Conservation (phyloP, 2,329 filamentous ascomycete species). For the Colletotrichum melonis region DNA sequence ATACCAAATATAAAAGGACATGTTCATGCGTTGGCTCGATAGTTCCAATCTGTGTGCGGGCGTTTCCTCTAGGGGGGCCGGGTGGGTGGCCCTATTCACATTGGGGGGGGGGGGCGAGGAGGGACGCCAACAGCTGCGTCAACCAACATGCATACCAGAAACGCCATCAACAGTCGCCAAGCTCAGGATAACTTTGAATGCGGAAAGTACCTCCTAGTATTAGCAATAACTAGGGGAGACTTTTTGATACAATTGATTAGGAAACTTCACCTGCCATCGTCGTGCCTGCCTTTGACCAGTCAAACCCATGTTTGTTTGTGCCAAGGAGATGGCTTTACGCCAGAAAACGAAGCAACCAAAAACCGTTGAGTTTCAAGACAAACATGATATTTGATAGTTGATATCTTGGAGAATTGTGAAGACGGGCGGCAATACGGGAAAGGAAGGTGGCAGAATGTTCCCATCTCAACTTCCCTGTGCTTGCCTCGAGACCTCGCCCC, state of each 20-base stretch:
- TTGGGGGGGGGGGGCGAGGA: neutral
- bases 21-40: no score
- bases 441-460: neutral
- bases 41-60: neutral
- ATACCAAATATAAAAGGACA: neutral
- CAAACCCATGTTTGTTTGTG: no score
- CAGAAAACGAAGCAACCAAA: no score
- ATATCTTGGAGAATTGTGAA: neutral
- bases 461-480: neutral
- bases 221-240: no score
- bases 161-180: neutral
- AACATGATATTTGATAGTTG: neutral
- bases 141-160: neutral
- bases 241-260: rapidly evolving
- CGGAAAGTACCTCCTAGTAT: no score
- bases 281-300: no score
- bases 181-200: neutral
- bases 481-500: neutral
- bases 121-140: neutral
- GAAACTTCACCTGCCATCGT: neutral
- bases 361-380: no score
- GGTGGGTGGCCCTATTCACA: neutral
- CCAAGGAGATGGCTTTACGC: no score
- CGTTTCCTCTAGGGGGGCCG: neutral
- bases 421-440: neutral